These are phyloP conservation scores for Mycena polygramma DNA, from an alignment of 768 basidiomycete species.

Conservation along the genomic window DNA sequence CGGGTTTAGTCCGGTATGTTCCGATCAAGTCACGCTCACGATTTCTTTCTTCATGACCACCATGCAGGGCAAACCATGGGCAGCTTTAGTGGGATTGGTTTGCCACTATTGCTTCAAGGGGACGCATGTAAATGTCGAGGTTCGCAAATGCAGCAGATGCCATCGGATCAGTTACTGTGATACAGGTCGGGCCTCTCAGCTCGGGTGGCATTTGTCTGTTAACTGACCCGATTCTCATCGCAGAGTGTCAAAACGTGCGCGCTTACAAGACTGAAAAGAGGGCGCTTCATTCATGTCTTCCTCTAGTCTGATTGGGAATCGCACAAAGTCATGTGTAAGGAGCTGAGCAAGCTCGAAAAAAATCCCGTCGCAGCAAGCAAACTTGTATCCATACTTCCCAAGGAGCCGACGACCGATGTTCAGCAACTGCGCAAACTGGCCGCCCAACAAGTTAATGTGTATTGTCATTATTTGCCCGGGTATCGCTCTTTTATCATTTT, in stretches of 20 bases:
- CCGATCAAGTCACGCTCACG: slow-evolving; percentile 28
- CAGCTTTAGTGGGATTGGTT: slow-evolving; percentile 23
- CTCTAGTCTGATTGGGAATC: slow-evolving; percentile 20
- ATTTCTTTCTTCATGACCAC: slow-evolving; percentile 24
- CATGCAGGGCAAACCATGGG: slow-evolving; percentile 24
- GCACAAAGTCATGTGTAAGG: slow-evolving; percentile 27
- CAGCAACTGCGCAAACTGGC: slow-evolving; percentile 12
- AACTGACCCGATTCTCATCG: slow-evolving; percentile 27
- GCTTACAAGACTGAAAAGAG: slow-evolving; percentile 26
- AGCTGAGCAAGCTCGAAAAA: slow-evolving; percentile 25
- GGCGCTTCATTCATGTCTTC: slow-evolving; percentile 20
- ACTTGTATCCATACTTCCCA: slow-evolving; percentile 27
- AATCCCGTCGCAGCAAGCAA: slow-evolving; percentile 10
- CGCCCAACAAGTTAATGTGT: neutral
- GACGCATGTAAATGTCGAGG: slow-evolving; percentile 21
- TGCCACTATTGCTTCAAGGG: slow-evolving; percentile 28
- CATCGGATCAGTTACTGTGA: slow-evolving; percentile 26
- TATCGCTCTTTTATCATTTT: slow-evolving; percentile 20
- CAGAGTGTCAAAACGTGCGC: slow-evolving; percentile 27
- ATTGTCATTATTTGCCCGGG: slow-evolving; percentile 11
- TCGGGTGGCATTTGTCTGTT: slow-evolving; percentile 21
- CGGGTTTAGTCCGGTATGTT: slow-evolving; percentile 10
- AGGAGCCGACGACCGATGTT: slow-evolving; percentile 22
- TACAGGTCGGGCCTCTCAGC: slow-evolving; percentile 24
- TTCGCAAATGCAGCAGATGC: slow-evolving; percentile 27